Base-by-base conservation (phyloP, 257 asterid species). In the Verbena officinalis region DNA sequence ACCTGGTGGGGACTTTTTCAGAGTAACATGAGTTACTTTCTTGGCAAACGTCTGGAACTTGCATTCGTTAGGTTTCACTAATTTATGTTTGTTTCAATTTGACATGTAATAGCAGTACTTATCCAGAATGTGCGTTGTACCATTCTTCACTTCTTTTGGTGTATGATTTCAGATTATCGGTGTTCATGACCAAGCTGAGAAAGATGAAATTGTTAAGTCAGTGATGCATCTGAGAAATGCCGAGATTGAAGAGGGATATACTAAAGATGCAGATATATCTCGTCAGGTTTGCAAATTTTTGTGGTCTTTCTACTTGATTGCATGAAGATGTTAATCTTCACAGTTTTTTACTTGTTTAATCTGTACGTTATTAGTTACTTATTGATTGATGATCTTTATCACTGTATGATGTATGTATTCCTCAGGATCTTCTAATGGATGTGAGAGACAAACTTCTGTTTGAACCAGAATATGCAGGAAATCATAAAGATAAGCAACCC, bases 401-500 rank as follows among this genome's bases (percentile, higher is more conserved):
- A 45, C 58, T 65, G 33, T 64, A 53, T 59, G 60, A 38, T 43
- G 27, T 39, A 49, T 59, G 16, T 55, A 45, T 70, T 68, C 30
- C 40, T 52, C 90, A 94, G 99, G 86, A 80, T 71, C 87, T 94
- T 69, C 83, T 94, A 72, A 75, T 84, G 93, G 96, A 90, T 69
- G 96, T 87, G 64, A 86, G 98, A 75, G 98, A 94, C 83, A 94
- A 94, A 80, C 99, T 94, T 75, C 87, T 94, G 14, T 94, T 94
- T 58, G 99, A 94, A 77, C 96, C 96, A 56, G 96, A 88, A 78
- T 94, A 94, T 80, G 86, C 96, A 75, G 98, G 96, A 62, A 83
- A 80, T 72, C 56, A 79, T 52, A 94, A 86, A 80, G 98, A 82
- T 59, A 94, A 86, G 74, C 80, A 80, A 73, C 91, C 83, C 23